Conservation (phyloP, 2,329 filamentous ascomycete genomes). For the Cladosporium sp. region DNA sequence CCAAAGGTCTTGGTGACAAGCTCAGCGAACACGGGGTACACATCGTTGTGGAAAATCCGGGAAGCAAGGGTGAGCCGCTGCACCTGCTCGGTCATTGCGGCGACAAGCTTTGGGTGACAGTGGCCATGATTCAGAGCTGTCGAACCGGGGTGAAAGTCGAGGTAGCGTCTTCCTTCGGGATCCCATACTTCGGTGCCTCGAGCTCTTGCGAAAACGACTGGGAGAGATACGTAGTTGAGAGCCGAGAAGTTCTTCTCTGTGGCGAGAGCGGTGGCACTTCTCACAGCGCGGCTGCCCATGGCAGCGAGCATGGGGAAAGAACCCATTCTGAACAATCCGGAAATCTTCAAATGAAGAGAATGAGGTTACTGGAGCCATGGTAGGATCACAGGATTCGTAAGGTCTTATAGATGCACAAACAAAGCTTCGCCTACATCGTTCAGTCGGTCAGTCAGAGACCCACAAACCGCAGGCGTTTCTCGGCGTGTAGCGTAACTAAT, state of each 20-base stretch:
- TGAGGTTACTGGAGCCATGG: neutral
- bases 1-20: constrained; percentile 84
- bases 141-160: constrained; percentile 97
- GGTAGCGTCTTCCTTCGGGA: constrained; percentile 85
- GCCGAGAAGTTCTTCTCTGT: constrained; percentile 81
- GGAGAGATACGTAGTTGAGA: constrained; percentile 97
- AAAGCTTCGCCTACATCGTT: too few species aligned
- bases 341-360: neutral
- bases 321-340: neutral
- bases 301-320: neutral
- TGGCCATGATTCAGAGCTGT: constrained; percentile 97
- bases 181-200: constrained; percentile 91
- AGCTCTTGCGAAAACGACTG: constrained; percentile 84
- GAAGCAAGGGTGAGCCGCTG: constrained; percentile 85
- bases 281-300: neutral
- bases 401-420: too few species aligned
- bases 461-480: too few species aligned
- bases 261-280: constrained; percentile 57
- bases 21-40: constrained; percentile 92
- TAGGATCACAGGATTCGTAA: neutral
- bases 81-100: constrained; percentile 84
- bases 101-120: constrained; percentile 93
- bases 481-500: too few species aligned
- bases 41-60: constrained; percentile 95
- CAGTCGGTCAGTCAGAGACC: too few species aligned